Percentiles rank a stretch among this genome's conserved stretches.
phyloP scores from a whole-genome alignment of 495 filamentous ascomycete genomes.

The Lasiosphaeria hispida region DNA sequence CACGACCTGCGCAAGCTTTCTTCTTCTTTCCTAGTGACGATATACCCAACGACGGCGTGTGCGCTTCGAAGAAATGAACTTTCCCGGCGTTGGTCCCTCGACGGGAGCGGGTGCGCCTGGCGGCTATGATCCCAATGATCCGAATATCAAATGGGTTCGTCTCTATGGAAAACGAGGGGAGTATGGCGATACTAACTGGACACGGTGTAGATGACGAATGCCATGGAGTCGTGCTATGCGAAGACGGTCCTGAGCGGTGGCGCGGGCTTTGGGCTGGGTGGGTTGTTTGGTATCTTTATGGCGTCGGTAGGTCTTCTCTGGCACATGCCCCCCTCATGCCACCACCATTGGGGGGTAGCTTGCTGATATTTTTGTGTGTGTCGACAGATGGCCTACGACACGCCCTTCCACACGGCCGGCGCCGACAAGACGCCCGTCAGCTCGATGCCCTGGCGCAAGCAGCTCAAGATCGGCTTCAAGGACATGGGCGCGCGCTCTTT shows the following conservation, averaged over 20 bases:
- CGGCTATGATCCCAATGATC: slow-evolving; percentile 40
- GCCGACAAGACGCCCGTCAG: slow-evolving; percentile 52
- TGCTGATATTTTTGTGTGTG: background rate
- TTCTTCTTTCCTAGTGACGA: too few relatives aligned
- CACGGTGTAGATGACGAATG: slow-evolving; percentile 37
- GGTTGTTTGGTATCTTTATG: slow-evolving; percentile 94
- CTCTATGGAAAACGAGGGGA: background rate
- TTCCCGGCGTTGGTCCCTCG: slow-evolving; percentile 21
- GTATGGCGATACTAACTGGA: background rate
- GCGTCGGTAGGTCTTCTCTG: slow-evolving; percentile 64
- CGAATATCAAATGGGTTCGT: slow-evolving; percentile 38
- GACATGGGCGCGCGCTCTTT: slow-evolving; percentile 88
- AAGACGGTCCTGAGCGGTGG: slow-evolving; percentile 81
- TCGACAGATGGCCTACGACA: slow-evolving; percentile 38
- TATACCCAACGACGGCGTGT: too few relatives aligned
- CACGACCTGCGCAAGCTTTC: background rate
- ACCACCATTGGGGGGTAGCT: background rate
- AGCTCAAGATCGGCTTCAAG: slow-evolving; percentile 79
- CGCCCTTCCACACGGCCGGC: slow-evolving; percentile 26
- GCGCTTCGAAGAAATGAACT: slow-evolving; percentile 17
- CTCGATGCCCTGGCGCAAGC: slow-evolving; percentile 75
- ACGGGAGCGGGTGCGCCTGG: slow-evolving; percentile 11
- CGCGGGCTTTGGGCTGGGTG: slow-evolving; percentile 87
- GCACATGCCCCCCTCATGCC: too few relatives aligned
- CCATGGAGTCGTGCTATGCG: slow-evolving; percentile 84